phyloP scores from a whole-genome alignment of 768 basidiomycete species.

The Hericium coralloides region DNA sequence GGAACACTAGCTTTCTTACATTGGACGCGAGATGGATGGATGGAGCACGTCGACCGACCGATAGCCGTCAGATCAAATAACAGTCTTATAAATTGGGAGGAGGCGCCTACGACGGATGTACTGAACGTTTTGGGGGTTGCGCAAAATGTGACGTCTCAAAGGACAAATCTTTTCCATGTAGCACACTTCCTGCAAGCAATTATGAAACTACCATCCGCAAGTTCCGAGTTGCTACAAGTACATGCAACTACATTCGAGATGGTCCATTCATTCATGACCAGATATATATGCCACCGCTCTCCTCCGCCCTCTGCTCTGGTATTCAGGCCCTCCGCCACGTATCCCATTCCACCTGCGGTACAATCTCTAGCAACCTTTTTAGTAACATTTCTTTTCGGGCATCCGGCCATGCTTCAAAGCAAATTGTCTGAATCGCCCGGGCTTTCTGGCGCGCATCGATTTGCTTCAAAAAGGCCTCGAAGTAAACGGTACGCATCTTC shows the following conservation, averaged over 20 bases:
- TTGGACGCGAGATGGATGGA: background rate
- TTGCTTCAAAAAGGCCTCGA: no score
- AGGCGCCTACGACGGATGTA: background rate
- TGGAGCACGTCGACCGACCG: background rate
- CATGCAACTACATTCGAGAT: background rate
- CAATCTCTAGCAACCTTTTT: no score
- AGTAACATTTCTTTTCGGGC: no score
- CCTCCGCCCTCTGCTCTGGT: no score
- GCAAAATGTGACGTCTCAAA: background rate
- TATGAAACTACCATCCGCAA: background rate
- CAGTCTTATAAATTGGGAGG: background rate
- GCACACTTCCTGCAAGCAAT: background rate
- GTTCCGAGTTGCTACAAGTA: background rate
- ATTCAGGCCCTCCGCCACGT: no score
- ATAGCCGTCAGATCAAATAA: background rate
- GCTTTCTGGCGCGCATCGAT: no score
- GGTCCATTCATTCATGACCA: background rate
- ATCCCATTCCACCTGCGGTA: no score
- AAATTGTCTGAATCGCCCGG: no score
- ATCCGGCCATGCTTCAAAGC: no score
- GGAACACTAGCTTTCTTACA: background rate
- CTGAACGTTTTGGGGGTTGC: background rate
- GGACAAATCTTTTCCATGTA: background rate
- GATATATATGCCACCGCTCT: no score
- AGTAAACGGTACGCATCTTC: no score